These are phyloP conservation scores for Alternaria sp. DNA, from an alignment of 2,329 filamentous ascomycete species.

Conservation along the genomic window DNA sequence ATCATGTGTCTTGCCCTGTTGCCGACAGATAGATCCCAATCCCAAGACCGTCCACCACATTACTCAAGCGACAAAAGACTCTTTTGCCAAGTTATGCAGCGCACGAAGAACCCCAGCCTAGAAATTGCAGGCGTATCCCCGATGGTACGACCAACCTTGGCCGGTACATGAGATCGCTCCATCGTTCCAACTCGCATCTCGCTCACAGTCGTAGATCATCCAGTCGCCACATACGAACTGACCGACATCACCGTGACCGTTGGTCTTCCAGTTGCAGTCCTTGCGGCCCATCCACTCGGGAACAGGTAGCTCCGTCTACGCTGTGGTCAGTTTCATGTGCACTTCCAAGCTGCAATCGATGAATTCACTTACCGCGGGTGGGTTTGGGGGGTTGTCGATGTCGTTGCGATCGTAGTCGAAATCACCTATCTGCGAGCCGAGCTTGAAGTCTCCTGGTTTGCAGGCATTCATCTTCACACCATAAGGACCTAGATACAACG, in stretches of 20 bases:
- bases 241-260: not conserved
- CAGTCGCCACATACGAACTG: not conserved
- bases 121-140: not conserved
- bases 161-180: not conserved
- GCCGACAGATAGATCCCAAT: not conserved
- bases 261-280: not conserved
- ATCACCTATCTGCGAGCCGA: not conserved
- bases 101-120: not conserved
- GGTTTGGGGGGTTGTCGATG: not conserved
- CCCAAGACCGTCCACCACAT: not conserved
- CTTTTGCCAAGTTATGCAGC: not conserved
- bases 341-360: not conserved
- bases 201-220: not conserved
- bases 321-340: not conserved
- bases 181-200: not conserved
- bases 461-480: not conserved
- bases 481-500: not conserved
- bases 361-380: not conserved
- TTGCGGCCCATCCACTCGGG: not conserved
- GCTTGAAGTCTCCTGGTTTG: not conserved
- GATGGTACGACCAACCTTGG: not conserved
- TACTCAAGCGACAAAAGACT: not conserved
- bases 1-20: not conserved
- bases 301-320: not conserved
- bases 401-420: not conserved